These are phyloP conservation scores for Pythium aquatile DNA, from an alignment of 352 stramenopile species.

Conservation along the genomic window DNA sequence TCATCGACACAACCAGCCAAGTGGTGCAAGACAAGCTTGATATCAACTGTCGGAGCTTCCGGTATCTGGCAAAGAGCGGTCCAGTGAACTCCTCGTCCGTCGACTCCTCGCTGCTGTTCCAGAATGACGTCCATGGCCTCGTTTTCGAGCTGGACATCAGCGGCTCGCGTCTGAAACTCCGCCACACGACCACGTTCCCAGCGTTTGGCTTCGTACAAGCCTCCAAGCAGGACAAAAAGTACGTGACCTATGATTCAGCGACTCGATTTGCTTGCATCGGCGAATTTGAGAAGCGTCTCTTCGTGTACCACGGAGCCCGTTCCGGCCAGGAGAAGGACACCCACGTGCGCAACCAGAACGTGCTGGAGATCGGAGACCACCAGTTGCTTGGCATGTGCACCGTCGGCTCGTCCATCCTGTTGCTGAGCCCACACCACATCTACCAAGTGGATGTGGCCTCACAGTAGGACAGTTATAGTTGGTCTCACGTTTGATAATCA, in stretches of 20 bases:
- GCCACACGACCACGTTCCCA: constrained; percentile 56
- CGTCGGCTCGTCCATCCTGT: constrained; percentile 42
- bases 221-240: constrained; percentile 88
- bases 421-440: constrained; percentile 53
- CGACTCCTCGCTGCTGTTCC: constrained; percentile 59
- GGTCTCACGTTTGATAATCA: neutral
- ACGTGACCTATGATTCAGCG: constrained; percentile 53
- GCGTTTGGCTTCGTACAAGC: constrained; percentile 86
- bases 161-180: constrained; percentile 30
- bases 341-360: constrained; percentile 64
- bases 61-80: constrained; percentile 44
- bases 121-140: constrained; percentile 77
- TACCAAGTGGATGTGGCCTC: constrained; percentile 14
- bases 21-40: constrained; percentile 44
- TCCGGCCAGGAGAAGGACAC: constrained; percentile 30
- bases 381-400: constrained; percentile 60
- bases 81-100: neutral
- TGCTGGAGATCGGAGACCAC: constrained; percentile 69
- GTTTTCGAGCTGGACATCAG: constrained; percentile 48
- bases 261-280: constrained; percentile 66
- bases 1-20: constrained; percentile 41
- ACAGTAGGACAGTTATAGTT: constrained; percentile 1
- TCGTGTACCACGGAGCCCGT: constrained; percentile 57
- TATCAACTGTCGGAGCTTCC: constrained; percentile 70
- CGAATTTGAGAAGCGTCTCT: constrained; percentile 77